These are phyloP conservation scores for Nakataea oryzae DNA, from an alignment of 2,329 filamentous ascomycete species.

Conservation along the genomic window DNA sequence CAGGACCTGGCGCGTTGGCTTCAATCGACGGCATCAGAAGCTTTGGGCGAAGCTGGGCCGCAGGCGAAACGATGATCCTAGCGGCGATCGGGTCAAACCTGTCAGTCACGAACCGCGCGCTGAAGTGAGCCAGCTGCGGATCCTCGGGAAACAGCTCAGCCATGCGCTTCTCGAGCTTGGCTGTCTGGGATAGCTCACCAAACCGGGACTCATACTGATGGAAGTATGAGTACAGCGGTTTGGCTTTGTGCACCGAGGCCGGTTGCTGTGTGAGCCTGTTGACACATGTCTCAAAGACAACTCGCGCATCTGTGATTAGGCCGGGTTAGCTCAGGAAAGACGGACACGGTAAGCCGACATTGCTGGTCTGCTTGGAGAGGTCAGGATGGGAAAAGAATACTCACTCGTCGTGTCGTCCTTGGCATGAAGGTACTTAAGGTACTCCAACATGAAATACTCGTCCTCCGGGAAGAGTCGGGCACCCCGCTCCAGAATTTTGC, in stretches of 20 bases:
- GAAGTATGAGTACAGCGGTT: constrained; percentile 81
- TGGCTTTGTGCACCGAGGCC: constrained; percentile 63
- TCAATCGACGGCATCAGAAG: constrained; percentile 40
- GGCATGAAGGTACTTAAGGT: constrained; percentile 86
- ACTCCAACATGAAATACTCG: constrained; percentile 87
- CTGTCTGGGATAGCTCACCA: constrained; percentile 83
- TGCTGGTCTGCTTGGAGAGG: background rate
- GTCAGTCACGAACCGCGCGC: constrained; percentile 60
- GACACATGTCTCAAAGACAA: constrained; percentile 92
- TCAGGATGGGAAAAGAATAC: constrained; percentile 20
- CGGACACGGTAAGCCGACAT: background rate
- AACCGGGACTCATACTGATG: constrained; percentile 93
- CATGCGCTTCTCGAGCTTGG: constrained; percentile 88
- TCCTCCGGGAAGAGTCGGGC: constrained; percentile 90
- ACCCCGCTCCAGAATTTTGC: constrained; percentile 92
- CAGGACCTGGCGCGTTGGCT: constrained; percentile 17
- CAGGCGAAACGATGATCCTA: constrained; percentile 75
- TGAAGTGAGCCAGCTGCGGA: constrained; percentile 64
- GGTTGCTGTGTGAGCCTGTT: constrained; percentile 70
- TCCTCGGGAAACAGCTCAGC: constrained; percentile 86
- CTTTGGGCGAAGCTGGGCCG: constrained; percentile 63
- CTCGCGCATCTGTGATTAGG: constrained; percentile 62
- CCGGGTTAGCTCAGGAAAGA: constrained; percentile 8
- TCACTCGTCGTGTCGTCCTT: constrained; percentile 89
- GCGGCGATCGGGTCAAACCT: constrained; percentile 74